Conservation (phyloP, 176 grass and related monocot species). For the Elaeis guineensis region DNA sequence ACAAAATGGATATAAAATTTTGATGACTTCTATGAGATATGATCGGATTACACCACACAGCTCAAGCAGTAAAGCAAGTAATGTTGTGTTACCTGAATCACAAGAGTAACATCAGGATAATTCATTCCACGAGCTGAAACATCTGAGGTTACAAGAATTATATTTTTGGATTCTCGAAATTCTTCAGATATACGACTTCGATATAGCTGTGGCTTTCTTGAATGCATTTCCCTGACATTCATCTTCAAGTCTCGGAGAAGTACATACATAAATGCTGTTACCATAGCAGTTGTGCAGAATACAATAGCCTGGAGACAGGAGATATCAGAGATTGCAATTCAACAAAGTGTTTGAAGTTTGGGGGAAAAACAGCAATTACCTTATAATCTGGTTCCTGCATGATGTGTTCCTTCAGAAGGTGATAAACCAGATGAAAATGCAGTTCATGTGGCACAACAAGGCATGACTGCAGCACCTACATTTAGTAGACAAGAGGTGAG, state of each 20-base stretch:
- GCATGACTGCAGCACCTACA: constrained; percentile 65
- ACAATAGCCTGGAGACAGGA: constrained; percentile 50
- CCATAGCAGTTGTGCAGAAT: constrained; percentile 88
- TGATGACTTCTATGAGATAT: no score
- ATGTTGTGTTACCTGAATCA: constrained; percentile 57
- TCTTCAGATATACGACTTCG: constrained; percentile 83
- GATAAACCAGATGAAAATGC: constrained; percentile 81
- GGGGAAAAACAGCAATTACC: constrained; percentile 19
- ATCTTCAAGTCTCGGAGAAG: constrained; percentile 82
- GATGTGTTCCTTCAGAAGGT: constrained; percentile 64
- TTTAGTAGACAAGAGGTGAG: background rate
- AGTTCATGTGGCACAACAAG: constrained; percentile 64
- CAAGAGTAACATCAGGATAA: constrained; percentile 86
- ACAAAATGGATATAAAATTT: no score
- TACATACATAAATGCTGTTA: constrained; percentile 74
- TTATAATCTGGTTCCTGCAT: constrained; percentile 78
- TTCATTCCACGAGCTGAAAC: constrained; percentile 76
- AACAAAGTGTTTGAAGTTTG: background rate
- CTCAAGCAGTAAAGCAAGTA: no score
- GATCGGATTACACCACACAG: no score
- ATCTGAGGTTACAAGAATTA: constrained; percentile 88
- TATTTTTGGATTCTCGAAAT: constrained; percentile 51
- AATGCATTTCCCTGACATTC: constrained; percentile 93
- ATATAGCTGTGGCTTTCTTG: constrained; percentile 86
- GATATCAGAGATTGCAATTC: constrained; percentile 9